Evolutionary conservation across 2,329 filamentous ascomycete species (phyloP).

Genomic region (Fusarium sp.): DNA sequence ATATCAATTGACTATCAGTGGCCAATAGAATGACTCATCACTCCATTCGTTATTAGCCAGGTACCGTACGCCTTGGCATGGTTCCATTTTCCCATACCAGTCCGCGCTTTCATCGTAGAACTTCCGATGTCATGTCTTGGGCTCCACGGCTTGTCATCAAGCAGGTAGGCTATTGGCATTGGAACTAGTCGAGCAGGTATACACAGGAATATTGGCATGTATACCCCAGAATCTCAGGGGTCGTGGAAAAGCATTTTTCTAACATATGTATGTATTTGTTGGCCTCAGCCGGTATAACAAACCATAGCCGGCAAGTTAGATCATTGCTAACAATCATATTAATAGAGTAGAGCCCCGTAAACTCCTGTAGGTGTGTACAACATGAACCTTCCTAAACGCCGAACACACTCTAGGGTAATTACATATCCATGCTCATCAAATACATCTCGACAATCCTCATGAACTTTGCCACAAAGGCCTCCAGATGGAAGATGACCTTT

Average conservation of each 20-base stretch:
- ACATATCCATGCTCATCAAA: constrained; percentile 85
- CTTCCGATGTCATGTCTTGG: constrained; percentile 13
- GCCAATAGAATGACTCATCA: constrained; percentile 13
- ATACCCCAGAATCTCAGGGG: not conserved
- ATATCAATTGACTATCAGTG: not conserved
- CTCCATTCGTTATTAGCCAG: constrained; percentile 30
- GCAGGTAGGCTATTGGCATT: constrained; percentile 7
- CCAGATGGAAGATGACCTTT: constrained; percentile 97
- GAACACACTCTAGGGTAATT: constrained; percentile 40
- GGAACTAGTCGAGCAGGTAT: not conserved
- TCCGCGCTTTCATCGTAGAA: constrained; percentile 24
- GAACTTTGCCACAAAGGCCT: constrained; percentile 98
- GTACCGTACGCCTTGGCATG: constrained; percentile 7
- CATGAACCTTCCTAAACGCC: constrained; percentile 45
- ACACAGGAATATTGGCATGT: not conserved
- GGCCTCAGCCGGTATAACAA: not conserved
- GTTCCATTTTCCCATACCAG: constrained; percentile 43
- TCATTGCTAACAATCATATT: not conserved
- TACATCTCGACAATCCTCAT: constrained; percentile 97
- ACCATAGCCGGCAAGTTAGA: not conserved
- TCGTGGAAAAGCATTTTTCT: not conserved
- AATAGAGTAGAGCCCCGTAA: constrained; percentile 14
- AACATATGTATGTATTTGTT: not conserved
- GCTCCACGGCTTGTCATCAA: constrained; percentile 11
- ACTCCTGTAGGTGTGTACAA: constrained; percentile 25